Conservation (phyloP, 805 yeast species). For the Spathaspora arborariae region DNA sequence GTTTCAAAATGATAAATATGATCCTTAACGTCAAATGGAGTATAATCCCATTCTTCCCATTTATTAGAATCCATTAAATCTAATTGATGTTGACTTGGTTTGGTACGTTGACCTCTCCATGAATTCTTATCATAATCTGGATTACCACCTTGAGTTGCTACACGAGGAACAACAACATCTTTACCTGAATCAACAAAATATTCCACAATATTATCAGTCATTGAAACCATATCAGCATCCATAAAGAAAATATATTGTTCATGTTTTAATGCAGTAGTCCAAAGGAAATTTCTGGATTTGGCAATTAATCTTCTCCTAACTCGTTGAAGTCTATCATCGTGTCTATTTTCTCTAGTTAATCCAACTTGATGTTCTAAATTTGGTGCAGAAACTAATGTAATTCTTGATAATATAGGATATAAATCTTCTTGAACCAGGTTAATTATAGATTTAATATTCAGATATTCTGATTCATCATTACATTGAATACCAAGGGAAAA, state of each 20-base stretch:
- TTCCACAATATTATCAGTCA: conserved; percentile 21
- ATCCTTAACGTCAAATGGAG: conserved; percentile 27
- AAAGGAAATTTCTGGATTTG: conserved; percentile 31
- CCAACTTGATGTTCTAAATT: conserved; percentile 24
- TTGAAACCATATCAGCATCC: conserved; percentile 31
- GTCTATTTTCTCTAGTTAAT: conserved; percentile 19
- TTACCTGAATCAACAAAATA: conserved; percentile 24
- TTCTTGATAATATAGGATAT: conserved; percentile 9
- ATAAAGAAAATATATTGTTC: conserved; percentile 34
- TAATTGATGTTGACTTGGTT: conserved; percentile 25
- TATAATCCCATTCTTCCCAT: conserved; percentile 30
- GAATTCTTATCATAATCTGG: conserved; percentile 38
- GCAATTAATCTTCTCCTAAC: conserved; percentile 34
- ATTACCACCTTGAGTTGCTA: conserved; percentile 18
- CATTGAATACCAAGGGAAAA: conserved; percentile 28
- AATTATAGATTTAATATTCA: conserved; percentile 16
- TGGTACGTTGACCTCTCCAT: conserved; percentile 37
- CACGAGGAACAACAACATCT: conserved; percentile 37
- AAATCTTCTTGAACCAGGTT: conserved; percentile 10
- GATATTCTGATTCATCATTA: conserved; percentile 25
- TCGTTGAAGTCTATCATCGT: conserved; percentile 26
- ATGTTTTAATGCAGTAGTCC: conserved; percentile 21
- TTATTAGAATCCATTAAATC: conserved; percentile 22
- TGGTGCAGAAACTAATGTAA: conserved; percentile 31
- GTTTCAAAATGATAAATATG: conserved; percentile 27